Evolutionary conservation across 2,329 filamentous ascomycete genomes (phyloP), one percentile per base, ranked within the genome.

Genomic region (Shiraia sp.): DNA sequence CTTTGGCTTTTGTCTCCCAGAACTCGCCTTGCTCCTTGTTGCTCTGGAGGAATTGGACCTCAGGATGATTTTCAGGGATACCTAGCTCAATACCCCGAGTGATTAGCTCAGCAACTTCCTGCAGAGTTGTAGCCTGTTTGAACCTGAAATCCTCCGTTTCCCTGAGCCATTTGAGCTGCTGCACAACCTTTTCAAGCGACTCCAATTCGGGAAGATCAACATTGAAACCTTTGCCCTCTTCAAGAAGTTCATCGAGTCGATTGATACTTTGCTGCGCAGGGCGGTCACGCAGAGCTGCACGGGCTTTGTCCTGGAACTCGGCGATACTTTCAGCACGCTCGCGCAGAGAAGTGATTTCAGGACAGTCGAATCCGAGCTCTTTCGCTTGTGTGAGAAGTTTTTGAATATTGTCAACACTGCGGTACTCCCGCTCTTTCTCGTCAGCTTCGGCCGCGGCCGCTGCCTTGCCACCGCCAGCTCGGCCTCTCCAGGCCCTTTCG

Each of bases 1-100:
- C 92, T 59, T 88, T 87, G 2, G 90, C 92, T 69, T 96, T 97
- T 33, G 82, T 79, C 72, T 97, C 93, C 93, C 93, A 99, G 32
- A 88, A 78, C 61, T 90, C 82, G 27, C 92, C 93, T 17, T 86
- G 82, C 6, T 79, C 76, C 53, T 86, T 80, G 66, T 95, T 86
- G 19, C 92, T 87, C 45, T 83, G 82, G 61, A 90, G 88, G 67
- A 83, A 85, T 10, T 79, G 75, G 40, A 96, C 78, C 51, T 92
- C 85, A 35, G 91, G 87, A 63, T 96, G 91, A 55, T 85, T 89
- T 1, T 84, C 79, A 1, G 87, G 82, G 6, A 99, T 87, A 3
- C 86, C 85, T 3, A 97, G 78, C 30, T 88, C 84, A 32, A 82
- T 78, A 36, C 88, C 91, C 45, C 89, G 84, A 17, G 85, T 79